phyloP scores from a whole-genome alignment of 1,139 yeast genomes.

The Yamadazyma mexicana region DNA sequence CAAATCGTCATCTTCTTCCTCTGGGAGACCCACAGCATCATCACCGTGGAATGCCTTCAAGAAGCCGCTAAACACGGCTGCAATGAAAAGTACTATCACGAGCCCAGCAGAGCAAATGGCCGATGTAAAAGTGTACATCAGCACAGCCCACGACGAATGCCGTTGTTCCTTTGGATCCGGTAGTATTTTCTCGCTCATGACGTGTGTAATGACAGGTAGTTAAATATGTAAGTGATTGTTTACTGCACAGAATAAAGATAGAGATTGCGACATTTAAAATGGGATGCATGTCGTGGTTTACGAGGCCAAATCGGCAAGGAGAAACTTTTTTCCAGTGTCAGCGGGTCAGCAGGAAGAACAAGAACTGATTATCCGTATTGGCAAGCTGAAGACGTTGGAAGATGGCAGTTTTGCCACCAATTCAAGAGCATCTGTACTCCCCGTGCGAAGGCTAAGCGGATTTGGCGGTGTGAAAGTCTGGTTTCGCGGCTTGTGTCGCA shows the following conservation, averaged over 20 bases:
- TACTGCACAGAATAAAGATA: too few relatives aligned
- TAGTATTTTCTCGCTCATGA: slow-evolving; percentile 10
- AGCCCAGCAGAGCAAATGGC: slow-evolving; percentile 31
- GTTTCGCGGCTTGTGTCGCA: slow-evolving; percentile 19
- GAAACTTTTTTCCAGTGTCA: too few relatives aligned
- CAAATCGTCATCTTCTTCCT: slow-evolving; percentile 20
- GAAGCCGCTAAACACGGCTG: slow-evolving; percentile 30
- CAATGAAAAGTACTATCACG: slow-evolving; percentile 22
- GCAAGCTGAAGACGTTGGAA: too few relatives aligned
- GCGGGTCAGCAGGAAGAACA: too few relatives aligned
- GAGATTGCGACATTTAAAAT: not conserved
- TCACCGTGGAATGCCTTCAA: slow-evolving; percentile 24
- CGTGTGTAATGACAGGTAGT: not conserved
- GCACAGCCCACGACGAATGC: slow-evolving; percentile 20
- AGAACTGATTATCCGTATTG: too few relatives aligned
- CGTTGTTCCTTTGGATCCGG: slow-evolving; percentile 20
- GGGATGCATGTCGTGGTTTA: too few relatives aligned
- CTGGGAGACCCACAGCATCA: slow-evolving; percentile 11
- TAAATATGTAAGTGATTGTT: not conserved
- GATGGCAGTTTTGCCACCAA: too few relatives aligned
- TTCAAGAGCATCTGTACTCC: too few relatives aligned
- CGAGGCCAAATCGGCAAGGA: too few relatives aligned
- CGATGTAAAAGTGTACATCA: slow-evolving; percentile 25
- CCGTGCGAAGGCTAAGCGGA: too few relatives aligned
- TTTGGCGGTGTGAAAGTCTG: not conserved